Evolutionary conservation across 2,329 filamentous ascomycete genomes (phyloP), one percentile per base, ranked within the genome.

Genomic region (Aspergillus glaucus): DNA sequence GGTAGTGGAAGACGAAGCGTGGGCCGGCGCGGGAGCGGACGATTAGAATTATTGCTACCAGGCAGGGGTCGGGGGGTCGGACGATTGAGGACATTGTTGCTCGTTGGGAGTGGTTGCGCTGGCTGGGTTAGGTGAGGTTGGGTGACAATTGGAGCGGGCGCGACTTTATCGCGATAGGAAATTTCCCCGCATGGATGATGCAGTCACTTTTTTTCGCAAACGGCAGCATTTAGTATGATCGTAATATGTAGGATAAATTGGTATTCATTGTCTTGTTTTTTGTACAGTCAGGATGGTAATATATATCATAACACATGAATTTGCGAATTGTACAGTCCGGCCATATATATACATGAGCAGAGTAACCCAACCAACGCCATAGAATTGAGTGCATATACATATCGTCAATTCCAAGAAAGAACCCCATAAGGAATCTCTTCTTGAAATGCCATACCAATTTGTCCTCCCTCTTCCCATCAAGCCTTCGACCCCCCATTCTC

Each of bases 1-100:
- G 89, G 62, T 93, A 93, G 68, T 95, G 88, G 68, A 91, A 95
- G 60, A 93, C 86, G 60, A 93, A 86, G 55, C 84, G 82, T 24
- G 89, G 87, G 14, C 89, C 88, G 58, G 88, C 86, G 55, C 86
- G 82, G 30, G 86, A 87, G 55, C 86, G 80, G 60, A 88, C 82
- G 56, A 90, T 81, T 36, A 92, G 79, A 45, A 88, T 81, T 49
- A 92, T 81, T 39, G 84, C 87, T 45, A 91, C 67, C 43, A 84
- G 75, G 53, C 76, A 79, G 40, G 79, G 74, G 57, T 80, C 77
- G 45, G 76, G 75, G 37, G 75, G 73, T 6, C 74, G 69, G 17
- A 67, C 65, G 48, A 72, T 67, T 42, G 71, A 72, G 44, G 73
- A 73, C 74, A 76, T 76, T 50, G 30, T 50, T 52, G 42, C 26